Evolutionary conservation across 2,329 filamentous ascomycete genomes (phyloP), one percentile per base, ranked within the genome.

Genomic region (Ceratocystis colombiana): DNA sequence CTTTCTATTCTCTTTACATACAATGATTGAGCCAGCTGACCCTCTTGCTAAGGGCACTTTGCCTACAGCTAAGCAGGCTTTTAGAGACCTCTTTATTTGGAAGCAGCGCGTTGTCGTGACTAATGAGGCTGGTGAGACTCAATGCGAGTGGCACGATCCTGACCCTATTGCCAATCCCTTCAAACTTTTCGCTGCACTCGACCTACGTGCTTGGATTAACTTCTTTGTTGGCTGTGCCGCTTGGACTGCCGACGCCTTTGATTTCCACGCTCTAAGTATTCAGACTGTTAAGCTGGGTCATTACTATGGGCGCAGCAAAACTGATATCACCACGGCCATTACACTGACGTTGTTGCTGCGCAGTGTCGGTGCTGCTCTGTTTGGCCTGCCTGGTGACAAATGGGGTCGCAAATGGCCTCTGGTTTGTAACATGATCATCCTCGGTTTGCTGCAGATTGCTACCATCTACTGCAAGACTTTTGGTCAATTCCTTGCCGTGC

Each of bases 391-490:
- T 0, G 87, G 88, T 70, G 90, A 95, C 75, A 85, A 85, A 70
- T 94, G 84, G 73, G 90, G 90, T 5, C 83, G 89, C 66, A 93
- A 92, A 76, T 90, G 88, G 86, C 88, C 89, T 57, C 89, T 92
- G 86, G 86, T 92, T 7, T 71, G 84, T 71, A 93, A 93, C 78
- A 88, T 92, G 84, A 78, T 91, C 67, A 76, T 90, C 28, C 79
- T 89, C 2, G 85, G 85, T 55, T 70, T 85, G 25, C 76, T 88
- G 3, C 84, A 88, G 73, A 83, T 91, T 67, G 88, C 85, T 28
- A 94, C 90, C 20, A 90, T 90, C 70, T 94, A 90, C 76, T 83
- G 84, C 72, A 71, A 74, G 0, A 91, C 86, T 0, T 94, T 90
- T 73, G 74, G 81, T 65, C 83, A 89, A 71, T 92, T 81, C 72